Evolutionary conservation across 148 eudicot genomes (phyloP), one percentile per base, ranked within the genome.

Genomic region (Rhododendron ferrugineum): DNA sequence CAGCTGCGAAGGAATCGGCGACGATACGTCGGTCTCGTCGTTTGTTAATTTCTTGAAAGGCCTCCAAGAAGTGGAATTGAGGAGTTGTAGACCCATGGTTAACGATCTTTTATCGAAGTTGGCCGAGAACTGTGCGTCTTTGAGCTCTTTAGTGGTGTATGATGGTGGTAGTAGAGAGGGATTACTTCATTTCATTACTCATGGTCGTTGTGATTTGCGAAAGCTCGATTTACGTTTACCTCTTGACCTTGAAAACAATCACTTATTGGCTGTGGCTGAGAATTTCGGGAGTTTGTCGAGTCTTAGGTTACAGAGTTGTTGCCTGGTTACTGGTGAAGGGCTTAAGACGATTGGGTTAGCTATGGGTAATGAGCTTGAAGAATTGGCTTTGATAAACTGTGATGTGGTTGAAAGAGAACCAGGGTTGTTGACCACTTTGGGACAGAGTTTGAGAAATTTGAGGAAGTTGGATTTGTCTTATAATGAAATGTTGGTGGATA

Each of bases 301-400:
- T 77, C 87, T 92, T 23, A 79, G 86, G 85, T 78, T 93, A 16
- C 92, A 93, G 80, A 93, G 94, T 79, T 93, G 92, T 56, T 92
- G 94, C 84, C 90, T 93, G 66, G 89, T 92, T n/a, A 91, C 90
- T 3, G 92, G 93, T 37, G 93, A 92, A 79, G 95, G 94, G n/a
- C 85, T 93, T 0, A 88, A 85, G 79, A 78, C 86, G 16, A 50
- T 92, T 20, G 88, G 84, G 64, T 36, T 82, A 52, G 90, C 89
- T 13, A 14, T 88, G 80, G 52, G 85, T 22, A 13, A 85, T 72
- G 42, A 2, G 26, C 91, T 93, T 70, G 89, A 88, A 47, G 96
- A 93, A 77, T 78, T 93, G 79, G 90, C 89, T 22, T 75, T 93
- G 83, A 86, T 90, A 15, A 91, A 89, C 34, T 92, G 96, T 58